Evolutionary conservation across 768 basidiomycete species (phyloP).

Genomic region (Clavulina sp.): DNA sequence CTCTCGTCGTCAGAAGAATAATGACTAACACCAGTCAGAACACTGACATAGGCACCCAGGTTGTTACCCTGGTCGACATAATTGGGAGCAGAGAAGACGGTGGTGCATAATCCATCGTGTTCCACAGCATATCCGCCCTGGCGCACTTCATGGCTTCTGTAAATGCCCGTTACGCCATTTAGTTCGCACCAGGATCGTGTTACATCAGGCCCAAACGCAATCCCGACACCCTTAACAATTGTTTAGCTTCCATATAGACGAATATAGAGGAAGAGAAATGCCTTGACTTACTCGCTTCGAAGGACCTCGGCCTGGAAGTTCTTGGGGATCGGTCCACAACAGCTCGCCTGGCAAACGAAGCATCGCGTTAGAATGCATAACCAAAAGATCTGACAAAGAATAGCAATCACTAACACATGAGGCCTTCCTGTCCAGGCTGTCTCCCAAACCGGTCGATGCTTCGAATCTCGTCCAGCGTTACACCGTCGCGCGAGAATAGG

Average conservation of each 20-base stretch:
- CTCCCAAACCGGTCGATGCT: conserved; percentile 72
- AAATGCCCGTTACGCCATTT: conserved; percentile 73
- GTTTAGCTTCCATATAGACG: conserved; percentile 10
- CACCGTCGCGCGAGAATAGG: conserved; percentile 83
- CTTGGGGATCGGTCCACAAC: conserved; percentile 95
- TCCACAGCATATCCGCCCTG: conserved; percentile 91
- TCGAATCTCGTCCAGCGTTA: conserved; percentile 85
- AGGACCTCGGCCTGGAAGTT: conserved; percentile 72
- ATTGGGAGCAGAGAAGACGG: conserved; percentile 72
- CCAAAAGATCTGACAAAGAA: conserved; percentile 23
- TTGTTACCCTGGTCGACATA: conserved; percentile 85
- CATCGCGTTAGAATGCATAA: conserved; percentile 31
- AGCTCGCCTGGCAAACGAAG: conserved; percentile 27
- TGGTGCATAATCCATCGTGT: conserved; percentile 87
- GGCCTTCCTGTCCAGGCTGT: conserved; percentile 85
- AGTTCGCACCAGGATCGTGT: conserved; percentile 76
- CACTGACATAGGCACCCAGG: conserved; percentile 75
- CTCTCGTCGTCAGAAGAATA: background rate
- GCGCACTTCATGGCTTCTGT: conserved; percentile 93
- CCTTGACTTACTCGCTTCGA: conserved; percentile 68
- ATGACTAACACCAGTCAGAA: conserved; percentile 1
- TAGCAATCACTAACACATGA: conserved; percentile 57
- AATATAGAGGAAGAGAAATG: conserved; percentile 5
- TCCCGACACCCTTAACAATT: conserved; percentile 67
- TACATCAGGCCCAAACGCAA: conserved; percentile 90